Conservation (phyloP, 2,329 filamentous ascomycete genomes). For the Alternaria triticimaculans region DNA sequence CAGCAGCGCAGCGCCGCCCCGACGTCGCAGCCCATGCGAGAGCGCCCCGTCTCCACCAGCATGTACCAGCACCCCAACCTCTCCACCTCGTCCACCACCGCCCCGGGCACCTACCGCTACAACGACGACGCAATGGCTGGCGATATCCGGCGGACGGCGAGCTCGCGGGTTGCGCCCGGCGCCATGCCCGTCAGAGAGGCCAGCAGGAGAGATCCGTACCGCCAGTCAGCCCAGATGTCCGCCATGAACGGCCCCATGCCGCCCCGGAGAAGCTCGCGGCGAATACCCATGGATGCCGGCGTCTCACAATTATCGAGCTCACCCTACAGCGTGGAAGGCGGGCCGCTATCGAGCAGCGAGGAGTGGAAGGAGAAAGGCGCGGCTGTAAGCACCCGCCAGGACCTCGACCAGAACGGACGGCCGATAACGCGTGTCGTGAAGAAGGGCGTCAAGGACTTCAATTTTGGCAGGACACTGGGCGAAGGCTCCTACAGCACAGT, state of each 20-base stretch:
- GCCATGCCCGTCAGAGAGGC: constrained; percentile 71
- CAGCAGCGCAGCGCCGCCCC: constrained; percentile 36
- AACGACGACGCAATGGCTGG: constrained; percentile 51
- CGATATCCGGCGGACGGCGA: constrained; percentile 60
- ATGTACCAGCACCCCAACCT: constrained; percentile 59
- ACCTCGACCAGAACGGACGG: constrained; percentile 84
- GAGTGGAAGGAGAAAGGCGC: constrained; percentile 97
- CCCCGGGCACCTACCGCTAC: constrained; percentile 54
- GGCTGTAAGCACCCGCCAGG: constrained; percentile 80
- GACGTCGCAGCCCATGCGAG: constrained; percentile 37
- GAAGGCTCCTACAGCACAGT: constrained; percentile 99
- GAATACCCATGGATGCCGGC: constrained; percentile 63
- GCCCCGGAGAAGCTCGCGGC: constrained; percentile 77
- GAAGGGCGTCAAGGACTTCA: constrained; percentile 96
- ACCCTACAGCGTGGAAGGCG: constrained; percentile 64
- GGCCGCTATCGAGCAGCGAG: constrained; percentile 72
- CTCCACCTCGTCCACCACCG: constrained; percentile 54
- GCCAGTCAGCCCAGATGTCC: constrained; percentile 62
- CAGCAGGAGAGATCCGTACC: constrained; percentile 74
- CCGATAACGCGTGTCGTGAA: constrained; percentile 84
- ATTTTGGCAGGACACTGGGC: constrained; percentile 86
- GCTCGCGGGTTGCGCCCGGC: constrained; percentile 67
- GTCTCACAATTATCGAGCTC: constrained; percentile 37
- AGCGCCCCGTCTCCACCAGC: constrained; percentile 53
- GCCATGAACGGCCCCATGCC: constrained; percentile 69